Evolutionary conservation across 2,329 filamentous ascomycete genomes (phyloP), one percentile per base, ranked within the genome.

Genomic region (Alternaria sp.): DNA sequence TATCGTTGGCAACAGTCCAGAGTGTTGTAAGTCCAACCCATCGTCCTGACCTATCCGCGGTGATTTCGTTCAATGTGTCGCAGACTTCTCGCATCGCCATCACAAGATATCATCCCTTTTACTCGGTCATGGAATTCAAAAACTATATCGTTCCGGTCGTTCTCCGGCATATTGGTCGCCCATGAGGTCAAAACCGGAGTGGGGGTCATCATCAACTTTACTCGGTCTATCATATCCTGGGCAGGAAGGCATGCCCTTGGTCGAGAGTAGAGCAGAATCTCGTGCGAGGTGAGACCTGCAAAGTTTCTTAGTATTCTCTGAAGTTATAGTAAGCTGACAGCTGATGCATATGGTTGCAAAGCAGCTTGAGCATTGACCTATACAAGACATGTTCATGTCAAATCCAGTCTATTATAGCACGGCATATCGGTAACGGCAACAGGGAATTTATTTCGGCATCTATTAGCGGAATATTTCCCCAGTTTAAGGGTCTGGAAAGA

Each of bases 1-100:
- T 56, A 13, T 58, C 41, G 24, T 60, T 64, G 7, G 41, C 45
- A 26, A 40, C 50, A 26, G 3, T 62, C 58, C 10, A 54, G 26
- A 23, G 61, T 57, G 26, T 64, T 58, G 48, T 60, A 60, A 17
- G 63, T 40, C 63, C 63, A 62, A 40, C 56, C 63, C 59, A 64
- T 66, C 36, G 10, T 14, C 14, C 17, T 33, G 44, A 14, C 17
- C 31, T 46, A 13, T 31, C 13, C 8, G 21, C 11, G 29, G 44
- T 9, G 17, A 33, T 24, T 34, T 34, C 11, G 29, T 33, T 46
- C 17, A 23, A 10, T 14, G 6, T 46, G 42, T 46, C 8, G 28
- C 33, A 46, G 42, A 33, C 29, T 23, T 46, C 5, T 33, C 29
- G 28, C 29, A 29, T 10, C 14, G 11, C 17, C 17, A 23, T 33